A percentile compares a stretch with the other conserved stretches of the same genome.
phyloP scores from a whole-genome alignment of 1,284 basidiomycete genomes.

The Sanghuangporus weigelae region DNA sequence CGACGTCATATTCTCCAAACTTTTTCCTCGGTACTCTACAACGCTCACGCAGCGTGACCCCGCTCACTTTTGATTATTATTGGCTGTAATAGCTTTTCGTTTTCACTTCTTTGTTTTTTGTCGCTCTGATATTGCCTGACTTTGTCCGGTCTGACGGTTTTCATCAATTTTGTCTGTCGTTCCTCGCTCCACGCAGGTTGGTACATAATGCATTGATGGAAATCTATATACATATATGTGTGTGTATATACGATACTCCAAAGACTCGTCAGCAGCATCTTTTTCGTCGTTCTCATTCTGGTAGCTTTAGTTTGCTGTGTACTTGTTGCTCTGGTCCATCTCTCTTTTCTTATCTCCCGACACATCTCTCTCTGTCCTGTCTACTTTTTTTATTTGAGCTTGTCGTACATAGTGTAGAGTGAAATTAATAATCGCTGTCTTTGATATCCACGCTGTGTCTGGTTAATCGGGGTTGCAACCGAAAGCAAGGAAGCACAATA shows the following conservation, averaged over 20 bases:
- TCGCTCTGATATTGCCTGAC: not conserved
- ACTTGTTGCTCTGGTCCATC: not conserved
- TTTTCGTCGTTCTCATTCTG: too few species aligned
- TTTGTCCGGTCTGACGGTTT: not conserved
- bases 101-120: too few species aligned
- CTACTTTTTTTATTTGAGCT: not conserved
- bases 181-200: too few species aligned
- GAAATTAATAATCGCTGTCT: not conserved
- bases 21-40: not conserved
- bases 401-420: conserved; percentile 2
- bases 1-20: not conserved
- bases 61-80: not conserved
- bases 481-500: too few species aligned
- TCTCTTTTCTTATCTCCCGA: not conserved
- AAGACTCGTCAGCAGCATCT: too few species aligned
- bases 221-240: too few species aligned
- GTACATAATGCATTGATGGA: too few species aligned
- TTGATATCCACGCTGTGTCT: not conserved
- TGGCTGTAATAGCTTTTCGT: too few species aligned
- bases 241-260: too few species aligned
- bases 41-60: not conserved
- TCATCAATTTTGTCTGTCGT: too few species aligned
- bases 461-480: not conserved
- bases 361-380: not conserved
- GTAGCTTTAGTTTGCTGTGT: too few species aligned